phyloP scores from a whole-genome alignment of 2,329 filamentous ascomycete genomes.

The Pseudophaeomoniella oleicola region DNA sequence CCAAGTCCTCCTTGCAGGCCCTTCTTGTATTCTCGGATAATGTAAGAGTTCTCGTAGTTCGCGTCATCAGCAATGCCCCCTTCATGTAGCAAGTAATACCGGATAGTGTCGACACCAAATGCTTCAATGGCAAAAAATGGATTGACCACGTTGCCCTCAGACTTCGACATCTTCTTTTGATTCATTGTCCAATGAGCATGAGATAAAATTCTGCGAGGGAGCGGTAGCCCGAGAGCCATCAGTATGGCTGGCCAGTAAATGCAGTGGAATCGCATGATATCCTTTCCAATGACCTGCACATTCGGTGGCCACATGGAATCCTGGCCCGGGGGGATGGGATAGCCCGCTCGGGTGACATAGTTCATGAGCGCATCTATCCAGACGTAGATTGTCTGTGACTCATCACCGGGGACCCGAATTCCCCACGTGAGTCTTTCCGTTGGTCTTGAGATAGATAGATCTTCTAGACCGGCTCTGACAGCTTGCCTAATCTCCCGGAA shows the following conservation, averaged over 20 bases:
- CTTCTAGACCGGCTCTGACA: slow-evolving; percentile 64
- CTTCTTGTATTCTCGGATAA: slow-evolving; percentile 67
- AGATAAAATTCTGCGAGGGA: slow-evolving; percentile 66
- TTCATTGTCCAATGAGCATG: slow-evolving; percentile 95
- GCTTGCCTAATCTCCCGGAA: slow-evolving; percentile 68
- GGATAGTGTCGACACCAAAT: slow-evolving; percentile 75
- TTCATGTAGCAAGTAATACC: slow-evolving; percentile 74
- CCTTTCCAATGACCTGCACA: slow-evolving; percentile 86
- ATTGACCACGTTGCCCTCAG: slow-evolving; percentile 85
- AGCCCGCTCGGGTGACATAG: slow-evolving; percentile 78
- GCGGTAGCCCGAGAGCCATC: slow-evolving; percentile 67
- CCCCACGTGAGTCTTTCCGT: slow-evolving; percentile 70
- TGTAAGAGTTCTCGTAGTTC: slow-evolving; percentile 67
- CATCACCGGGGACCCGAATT: slow-evolving; percentile 72
- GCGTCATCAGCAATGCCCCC: slow-evolving; percentile 65
- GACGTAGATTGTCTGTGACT: slow-evolving; percentile 84
- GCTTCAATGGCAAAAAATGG: slow-evolving; percentile 82
- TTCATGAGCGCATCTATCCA: slow-evolving; percentile 96
- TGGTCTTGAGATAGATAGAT: slow-evolving; percentile 81
- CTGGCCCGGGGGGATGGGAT: slow-evolving; percentile 54
- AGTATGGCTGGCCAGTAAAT: slow-evolving; percentile 97
- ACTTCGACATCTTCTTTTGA: slow-evolving; percentile 91
- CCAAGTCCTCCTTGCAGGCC: slow-evolving; percentile 63
- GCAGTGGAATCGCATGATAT: slow-evolving; percentile 88
- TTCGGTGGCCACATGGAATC: slow-evolving; percentile 71